Conservation (phyloP, 768 basidiomycete genomes). For the Hericium coralloides region DNA sequence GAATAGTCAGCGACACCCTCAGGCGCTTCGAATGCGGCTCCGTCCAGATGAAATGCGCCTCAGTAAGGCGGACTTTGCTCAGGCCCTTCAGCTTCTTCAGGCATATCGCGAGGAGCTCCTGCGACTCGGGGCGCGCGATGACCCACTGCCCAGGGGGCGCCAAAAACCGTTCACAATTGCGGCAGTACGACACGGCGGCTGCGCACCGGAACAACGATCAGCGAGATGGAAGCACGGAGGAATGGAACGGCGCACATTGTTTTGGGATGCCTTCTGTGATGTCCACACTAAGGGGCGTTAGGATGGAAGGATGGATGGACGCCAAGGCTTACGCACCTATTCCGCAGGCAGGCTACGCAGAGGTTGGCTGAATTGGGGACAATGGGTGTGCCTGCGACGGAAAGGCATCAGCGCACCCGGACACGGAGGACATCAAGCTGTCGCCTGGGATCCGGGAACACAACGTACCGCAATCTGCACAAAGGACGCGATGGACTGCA, state of each 20-base stretch:
- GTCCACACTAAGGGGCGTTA: constrained; percentile 53
- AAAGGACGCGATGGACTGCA: constrained; percentile 74
- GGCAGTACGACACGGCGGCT: constrained; percentile 88
- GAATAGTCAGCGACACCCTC: constrained; percentile 90
- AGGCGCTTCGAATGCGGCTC: constrained; percentile 95
- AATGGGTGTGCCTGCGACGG: constrained; percentile 61
- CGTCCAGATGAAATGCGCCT: constrained; percentile 99
- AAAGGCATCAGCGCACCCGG: not conserved
- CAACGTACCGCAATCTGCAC: constrained; percentile 75
- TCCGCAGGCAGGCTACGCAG: constrained; percentile 81
- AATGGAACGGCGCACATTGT: constrained; percentile 49
- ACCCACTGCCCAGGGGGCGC: constrained; percentile 87
- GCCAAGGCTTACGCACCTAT: constrained; percentile 47
- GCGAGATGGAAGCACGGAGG: not conserved
- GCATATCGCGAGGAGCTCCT: constrained; percentile 91
- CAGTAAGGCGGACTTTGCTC: constrained; percentile 91
- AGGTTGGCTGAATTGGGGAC: constrained; percentile 90
- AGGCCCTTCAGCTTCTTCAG: constrained; percentile 92
- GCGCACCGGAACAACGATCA: constrained; percentile 7
- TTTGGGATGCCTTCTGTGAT: constrained; percentile 98
- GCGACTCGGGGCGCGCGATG: constrained; percentile 78
- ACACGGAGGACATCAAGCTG: constrained; percentile 1
- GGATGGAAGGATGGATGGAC: not conserved
- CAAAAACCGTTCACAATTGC: constrained; percentile 94
- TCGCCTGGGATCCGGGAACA: not conserved